phyloP scores from a whole-genome alignment of 352 stramenopile species.

The Bremia lactucae region DNA sequence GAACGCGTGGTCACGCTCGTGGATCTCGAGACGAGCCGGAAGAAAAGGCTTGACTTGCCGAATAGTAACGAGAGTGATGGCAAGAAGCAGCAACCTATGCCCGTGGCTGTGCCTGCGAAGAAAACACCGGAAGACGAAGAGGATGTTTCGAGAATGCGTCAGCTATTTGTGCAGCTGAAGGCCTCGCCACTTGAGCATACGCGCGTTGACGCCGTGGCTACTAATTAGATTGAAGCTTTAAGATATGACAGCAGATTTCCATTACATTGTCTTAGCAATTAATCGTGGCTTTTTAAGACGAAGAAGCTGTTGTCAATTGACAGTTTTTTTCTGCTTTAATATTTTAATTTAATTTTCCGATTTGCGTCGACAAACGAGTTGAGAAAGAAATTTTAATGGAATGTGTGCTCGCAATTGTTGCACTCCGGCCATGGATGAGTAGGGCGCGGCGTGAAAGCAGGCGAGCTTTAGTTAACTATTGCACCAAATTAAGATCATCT shows the following conservation, averaged over 20 bases:
- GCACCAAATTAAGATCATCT: slow-evolving; percentile 40
- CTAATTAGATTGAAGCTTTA: slow-evolving; percentile 21
- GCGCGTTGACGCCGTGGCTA: slow-evolving; percentile 33
- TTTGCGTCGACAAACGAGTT: no score
- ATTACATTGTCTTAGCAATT: no score
- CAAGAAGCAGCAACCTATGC: slow-evolving; percentile 37
- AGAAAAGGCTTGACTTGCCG: slow-evolving; percentile 56
- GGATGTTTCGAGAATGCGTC: slow-evolving; percentile 88
- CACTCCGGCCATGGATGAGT: slow-evolving; percentile 38
- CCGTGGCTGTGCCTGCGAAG: slow-evolving; percentile 29
- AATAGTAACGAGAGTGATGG: slow-evolving; percentile 31
- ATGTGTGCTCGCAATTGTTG: slow-evolving; percentile 57
- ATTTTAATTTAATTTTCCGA: no score
- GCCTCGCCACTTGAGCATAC: slow-evolving; percentile 81
- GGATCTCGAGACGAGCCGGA: slow-evolving; percentile 75
- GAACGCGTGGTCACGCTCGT: slow-evolving; percentile 90
- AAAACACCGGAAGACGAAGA: slow-evolving; percentile 61
- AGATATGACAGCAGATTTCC: slow-evolving; percentile 1
- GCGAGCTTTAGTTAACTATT: slow-evolving; percentile 26
- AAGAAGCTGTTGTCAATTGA: no score
- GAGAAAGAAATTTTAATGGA: no score
- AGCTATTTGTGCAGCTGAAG: slow-evolving; percentile 92
- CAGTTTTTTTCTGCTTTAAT: no score
- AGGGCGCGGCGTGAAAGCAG: slow-evolving; percentile 47
- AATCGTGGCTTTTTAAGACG: no score